A percentile compares a stretch with the other conserved stretches of the same genome.
Conservation (phyloP, 2,329 filamentous ascomycete species). For the Scytalidium lignicola region DNA sequence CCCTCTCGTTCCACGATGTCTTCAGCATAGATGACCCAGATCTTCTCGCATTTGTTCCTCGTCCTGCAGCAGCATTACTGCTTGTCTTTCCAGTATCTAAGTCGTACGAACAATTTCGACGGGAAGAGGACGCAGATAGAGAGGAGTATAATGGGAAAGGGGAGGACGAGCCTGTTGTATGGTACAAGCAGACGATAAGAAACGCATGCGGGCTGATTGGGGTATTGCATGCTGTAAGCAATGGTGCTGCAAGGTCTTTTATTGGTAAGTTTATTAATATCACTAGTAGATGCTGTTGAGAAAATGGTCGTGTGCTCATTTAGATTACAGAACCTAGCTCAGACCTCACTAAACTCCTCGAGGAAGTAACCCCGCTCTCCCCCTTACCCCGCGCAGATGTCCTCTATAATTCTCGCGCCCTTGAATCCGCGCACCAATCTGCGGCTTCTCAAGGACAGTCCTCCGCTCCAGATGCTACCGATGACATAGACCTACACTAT, state of each 20-base stretch:
- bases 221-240: slow-evolving; percentile 75
- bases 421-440: slow-evolving; percentile 74
- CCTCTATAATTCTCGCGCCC: slow-evolving; percentile 69
- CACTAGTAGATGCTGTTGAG: too few relatives aligned
- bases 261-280: slow-evolving; percentile 65
- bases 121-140: slow-evolving; percentile 63
- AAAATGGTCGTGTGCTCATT: slow-evolving; percentile 73
- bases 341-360: slow-evolving; percentile 57
- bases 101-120: slow-evolving; percentile 74
- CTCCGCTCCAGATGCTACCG: slow-evolving; percentile 71
- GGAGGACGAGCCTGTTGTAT: slow-evolving; percentile 69
- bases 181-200: slow-evolving; percentile 93
- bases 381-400: slow-evolving; percentile 65
- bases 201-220: slow-evolving; percentile 95
- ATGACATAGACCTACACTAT: slow-evolving; percentile 85
- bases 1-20: slow-evolving; percentile 83
- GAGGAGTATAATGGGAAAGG: slow-evolving; percentile 65
- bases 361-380: slow-evolving; percentile 63
- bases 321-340: slow-evolving; percentile 26
- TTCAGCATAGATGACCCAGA: slow-evolving; percentile 86
- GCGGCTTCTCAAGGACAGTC: slow-evolving; percentile 76
- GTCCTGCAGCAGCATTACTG: slow-evolving; percentile 82
- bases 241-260: slow-evolving; percentile 76
- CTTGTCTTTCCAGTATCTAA: slow-evolving; percentile 87
- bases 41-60: slow-evolving; percentile 81